phyloP scores from a whole-genome alignment of 495 filamentous ascomycete species.

The Talaromyces wortmannii region DNA sequence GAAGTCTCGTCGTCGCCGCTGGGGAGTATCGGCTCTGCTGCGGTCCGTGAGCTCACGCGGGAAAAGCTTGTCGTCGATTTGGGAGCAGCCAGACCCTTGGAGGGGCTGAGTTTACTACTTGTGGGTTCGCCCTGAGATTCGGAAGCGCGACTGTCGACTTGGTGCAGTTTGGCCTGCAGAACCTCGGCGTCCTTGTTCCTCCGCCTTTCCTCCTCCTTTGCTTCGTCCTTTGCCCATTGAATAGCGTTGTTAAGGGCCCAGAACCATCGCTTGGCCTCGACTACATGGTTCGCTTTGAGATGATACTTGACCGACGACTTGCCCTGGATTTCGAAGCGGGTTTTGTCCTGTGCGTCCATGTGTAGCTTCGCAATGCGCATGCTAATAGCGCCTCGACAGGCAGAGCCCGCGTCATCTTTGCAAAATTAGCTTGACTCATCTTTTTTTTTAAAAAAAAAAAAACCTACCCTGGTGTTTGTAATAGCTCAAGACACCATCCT shows the following conservation, averaged over 20 bases:
- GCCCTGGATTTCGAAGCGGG: conserved; percentile 91
- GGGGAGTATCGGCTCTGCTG: conserved; percentile 30
- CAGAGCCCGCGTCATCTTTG: conserved; percentile 67
- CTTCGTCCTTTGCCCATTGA: conserved; percentile 96
- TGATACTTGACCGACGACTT: conserved; percentile 99
- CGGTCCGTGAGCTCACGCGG: conserved; percentile 44
- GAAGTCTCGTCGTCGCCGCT: conserved; percentile 53
- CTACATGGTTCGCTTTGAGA: conserved; percentile 91
- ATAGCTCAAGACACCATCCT: conserved; percentile 95
- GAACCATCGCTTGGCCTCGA: conserved; percentile 90
- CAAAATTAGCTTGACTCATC: background rate
- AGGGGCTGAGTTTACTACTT: conserved; percentile 8
- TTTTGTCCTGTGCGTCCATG: conserved; percentile 96
- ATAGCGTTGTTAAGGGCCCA: conserved; percentile 99
- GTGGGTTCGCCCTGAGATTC: conserved; percentile 23
- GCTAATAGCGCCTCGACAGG: conserved; percentile 95
- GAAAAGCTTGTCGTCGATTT: conserved; percentile 29
- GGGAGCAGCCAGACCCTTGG: conserved; percentile 18
- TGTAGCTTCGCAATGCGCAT: conserved; percentile 92
- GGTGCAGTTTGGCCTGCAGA: conserved; percentile 65
- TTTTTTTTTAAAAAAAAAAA: background rate
- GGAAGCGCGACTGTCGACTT: conserved; percentile 32
- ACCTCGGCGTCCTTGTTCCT: conserved; percentile 67
- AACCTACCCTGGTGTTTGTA: conserved; percentile 86
- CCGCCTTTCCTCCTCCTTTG: conserved; percentile 75